Evolutionary conservation across 352 stramenopile genomes (phyloP).

Genomic region (Pythium pyrilobum): DNA sequence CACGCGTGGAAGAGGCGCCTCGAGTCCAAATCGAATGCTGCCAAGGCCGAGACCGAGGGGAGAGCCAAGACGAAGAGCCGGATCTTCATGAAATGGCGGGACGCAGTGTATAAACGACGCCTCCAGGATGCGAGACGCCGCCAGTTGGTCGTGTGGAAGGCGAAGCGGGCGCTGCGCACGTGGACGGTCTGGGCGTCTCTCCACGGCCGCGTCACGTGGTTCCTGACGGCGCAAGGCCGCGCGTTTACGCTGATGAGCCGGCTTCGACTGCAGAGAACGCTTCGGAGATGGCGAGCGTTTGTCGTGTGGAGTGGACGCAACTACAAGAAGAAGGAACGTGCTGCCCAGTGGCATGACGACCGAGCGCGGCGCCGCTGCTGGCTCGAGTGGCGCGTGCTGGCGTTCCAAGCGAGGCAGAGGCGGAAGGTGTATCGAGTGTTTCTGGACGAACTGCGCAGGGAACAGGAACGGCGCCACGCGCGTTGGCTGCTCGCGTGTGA

Average conservation of each 20-base stretch:
- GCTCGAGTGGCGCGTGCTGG: slow-evolving; percentile 6
- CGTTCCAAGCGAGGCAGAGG: neutral
- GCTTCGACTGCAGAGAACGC: neutral
- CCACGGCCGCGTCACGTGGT: slow-evolving; percentile 6
- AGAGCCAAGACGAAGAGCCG: neutral
- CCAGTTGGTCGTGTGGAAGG: slow-evolving; percentile 4
- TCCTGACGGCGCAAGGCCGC: slow-evolving; percentile 1
- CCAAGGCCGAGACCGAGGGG: neutral
- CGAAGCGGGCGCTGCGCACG: neutral
- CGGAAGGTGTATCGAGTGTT: slow-evolving; percentile 8
- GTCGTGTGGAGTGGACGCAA: neutral
- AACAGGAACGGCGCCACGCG: neutral
- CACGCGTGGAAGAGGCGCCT: neutral
- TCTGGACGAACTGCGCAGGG: neutral
- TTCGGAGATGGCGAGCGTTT: slow-evolving; percentile 8
- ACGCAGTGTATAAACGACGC: neutral
- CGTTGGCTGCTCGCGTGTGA: neutral
- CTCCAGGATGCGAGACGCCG: neutral
- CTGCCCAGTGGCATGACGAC: neutral
- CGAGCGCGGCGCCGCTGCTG: neutral
- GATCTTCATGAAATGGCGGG: neutral
- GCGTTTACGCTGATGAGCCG: slow-evolving; percentile 10
- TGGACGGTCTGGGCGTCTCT: slow-evolving; percentile 3
- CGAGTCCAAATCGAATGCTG: neutral
- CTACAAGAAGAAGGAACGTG: neutral